Base-by-base conservation (phyloP, 306 rosid species). In the Alnus glutinosa region DNA sequence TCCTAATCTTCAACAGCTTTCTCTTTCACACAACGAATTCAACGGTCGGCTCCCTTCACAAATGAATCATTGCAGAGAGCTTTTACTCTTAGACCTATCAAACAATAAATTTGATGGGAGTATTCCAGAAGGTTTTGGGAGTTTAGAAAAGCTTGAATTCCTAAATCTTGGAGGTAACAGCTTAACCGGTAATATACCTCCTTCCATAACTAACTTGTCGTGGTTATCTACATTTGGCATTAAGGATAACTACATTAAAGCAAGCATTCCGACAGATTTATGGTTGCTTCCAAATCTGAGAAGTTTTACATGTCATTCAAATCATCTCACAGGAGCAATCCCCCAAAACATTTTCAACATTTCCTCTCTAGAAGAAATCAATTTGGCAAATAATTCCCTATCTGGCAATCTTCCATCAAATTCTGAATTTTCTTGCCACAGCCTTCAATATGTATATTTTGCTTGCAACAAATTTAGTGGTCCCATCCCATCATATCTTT, bases 1-100 rank as follows among this genome's bases (percentile, higher is more conserved):
- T 64, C 70, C 48, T 6, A 7, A 64, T 0, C 47, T 64, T 64
- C 70, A 0, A 5, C 1, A 0, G 7, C 12, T 64, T 3, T 0
- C 2, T 15, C 9, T 64, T 15, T 6, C 70, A 2, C 0, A 0
- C 8, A 64, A 64, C 1, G 3, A 64, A 64, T 64, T 64, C 1
- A 36, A 5, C 12, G 23, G 70, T 7, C 9, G 2, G 6, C 44
- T 64, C 23, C 10, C 48, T 16, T 64, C 70, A 15, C 47, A 36
- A 8, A 13, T 64, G n/a, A 64, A 36, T 7, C 2, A 34, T 1
- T 64, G 70, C 15, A 2, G 5, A 64, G 48, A 64, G 48, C 2
- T 64, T 64, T 5, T 2, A 1, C 0, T 0, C 0, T 36, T 64
- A 37, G 2, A 23, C 1, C 23, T 64, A 0, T 36, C 70, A 64